Conservation (phyloP, 169 alveolate genomes). For the Cyclospora cayetanensis region DNA sequence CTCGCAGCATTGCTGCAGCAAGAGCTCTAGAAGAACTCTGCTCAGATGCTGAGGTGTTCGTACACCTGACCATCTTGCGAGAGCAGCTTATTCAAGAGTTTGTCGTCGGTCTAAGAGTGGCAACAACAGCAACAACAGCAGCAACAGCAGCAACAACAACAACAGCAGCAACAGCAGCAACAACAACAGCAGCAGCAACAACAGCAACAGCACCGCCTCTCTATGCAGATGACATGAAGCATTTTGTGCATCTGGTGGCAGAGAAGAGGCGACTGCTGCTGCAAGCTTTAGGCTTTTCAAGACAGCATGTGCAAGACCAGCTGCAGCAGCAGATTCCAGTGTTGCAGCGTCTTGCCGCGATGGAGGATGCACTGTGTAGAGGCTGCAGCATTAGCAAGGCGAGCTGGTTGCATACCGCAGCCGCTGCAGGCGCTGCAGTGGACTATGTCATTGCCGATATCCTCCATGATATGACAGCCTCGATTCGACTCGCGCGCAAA, state of each 20-base stretch:
- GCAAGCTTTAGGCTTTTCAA: too few species aligned
- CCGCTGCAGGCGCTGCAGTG: conserved; percentile 30
- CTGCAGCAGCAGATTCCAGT: conserved; percentile 23
- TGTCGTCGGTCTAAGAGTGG: conserved; percentile 29
- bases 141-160: too few species aligned
- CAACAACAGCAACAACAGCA: conserved; percentile 16
- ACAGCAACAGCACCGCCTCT: conserved; percentile 21
- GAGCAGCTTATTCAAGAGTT: conserved; percentile 36
- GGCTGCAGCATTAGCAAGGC: conserved; percentile 19
- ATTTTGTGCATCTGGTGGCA: too few species aligned
- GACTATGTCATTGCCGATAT: conserved; percentile 18
- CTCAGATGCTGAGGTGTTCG: conserved; percentile 51
- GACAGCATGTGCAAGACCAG: background rate
- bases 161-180: background rate
- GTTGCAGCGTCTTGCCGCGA: conserved; percentile 13
- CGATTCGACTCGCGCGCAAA: conserved; percentile 11
- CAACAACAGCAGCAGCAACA: background rate
- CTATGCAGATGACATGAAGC: too few species aligned
- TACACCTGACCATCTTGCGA: conserved; percentile 29
- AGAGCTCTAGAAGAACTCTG: background rate
- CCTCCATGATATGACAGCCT: background rate
- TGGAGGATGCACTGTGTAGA: conserved; percentile 17
- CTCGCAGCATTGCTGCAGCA: conserved; percentile 1
- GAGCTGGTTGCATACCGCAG: conserved; percentile 31
- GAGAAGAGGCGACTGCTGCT: background rate